Evolutionary conservation across 1,284 basidiomycete genomes (phyloP), one percentile per base, ranked within the genome.

Genomic region (Cryptococcus sp.): DNA sequence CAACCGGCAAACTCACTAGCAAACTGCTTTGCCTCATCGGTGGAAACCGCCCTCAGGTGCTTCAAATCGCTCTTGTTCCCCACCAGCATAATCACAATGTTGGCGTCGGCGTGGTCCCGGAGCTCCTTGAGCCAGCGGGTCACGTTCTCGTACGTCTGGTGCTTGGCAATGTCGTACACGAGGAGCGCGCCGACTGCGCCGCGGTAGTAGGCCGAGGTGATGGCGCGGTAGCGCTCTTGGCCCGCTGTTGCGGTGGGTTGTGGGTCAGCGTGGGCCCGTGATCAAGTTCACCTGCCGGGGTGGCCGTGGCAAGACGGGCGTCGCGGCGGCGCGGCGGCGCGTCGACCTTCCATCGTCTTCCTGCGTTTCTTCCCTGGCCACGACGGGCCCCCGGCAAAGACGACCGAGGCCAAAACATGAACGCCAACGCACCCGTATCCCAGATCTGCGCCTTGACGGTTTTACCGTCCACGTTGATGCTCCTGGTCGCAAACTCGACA

Each of bases 371-470:
- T n/a, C n/a, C n/a, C n/a, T n/a, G n/a, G n/a, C n/a, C n/a, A n/a
- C n/a, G n/a, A n/a, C n/a, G n/a, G n/a, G n/a, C n/a, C n/a, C n/a
- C n/a, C n/a, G n/a, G n/a, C n/a, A n/a, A n/a, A n/a, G 28, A 33
- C 28, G 28, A 33, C 62, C 8, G n/a, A n/a, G n/a, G n/a, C n/a
- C 28, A 33, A 33, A 33, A n/a, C n/a, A n/a, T n/a, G 28, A 33
- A 33, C 4, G 28, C 9, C 4, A 33, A 78, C 82, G 63, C 60
- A 90, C 89, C 90, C 70, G 93, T 98, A 80, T 99, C 96, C 95
- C 95, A 99, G 70, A 99, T 98, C 80, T 99, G 95, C 33, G 95
- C 95, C 80, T 98, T 98, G 70, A 99, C 85, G 5, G 88, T 96
- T 86, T 99, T 99, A 45, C 87, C 85, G 77, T 98, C 95, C 16